Percentiles rank a stretch among this genome's conserved stretches.
Conservation (phyloP, 805 yeast species). For the Huiozyma sinensis region DNA sequence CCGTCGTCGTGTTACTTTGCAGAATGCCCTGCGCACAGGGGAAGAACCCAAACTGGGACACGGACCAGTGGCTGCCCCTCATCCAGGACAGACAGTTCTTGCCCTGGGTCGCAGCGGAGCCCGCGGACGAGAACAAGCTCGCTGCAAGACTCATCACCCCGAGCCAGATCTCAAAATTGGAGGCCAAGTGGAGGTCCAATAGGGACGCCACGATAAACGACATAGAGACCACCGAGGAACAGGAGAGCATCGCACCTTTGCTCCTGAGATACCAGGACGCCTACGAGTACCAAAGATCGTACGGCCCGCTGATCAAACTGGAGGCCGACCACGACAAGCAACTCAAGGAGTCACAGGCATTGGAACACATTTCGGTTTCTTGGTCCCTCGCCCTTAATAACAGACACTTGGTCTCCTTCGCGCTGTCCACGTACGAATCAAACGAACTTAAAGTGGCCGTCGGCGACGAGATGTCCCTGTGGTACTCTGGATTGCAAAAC, state of each 20-base stretch:
- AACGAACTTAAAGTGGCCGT: slow-evolving; percentile 60
- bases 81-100: slow-evolving; percentile 71
- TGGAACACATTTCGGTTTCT: slow-evolving; percentile 57
- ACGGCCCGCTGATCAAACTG: slow-evolving; percentile 69
- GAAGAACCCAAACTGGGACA: slow-evolving; percentile 76
- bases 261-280: slow-evolving; percentile 73
- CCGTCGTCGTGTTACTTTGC: slow-evolving; percentile 78
- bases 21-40: slow-evolving; percentile 79
- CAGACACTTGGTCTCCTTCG: slow-evolving; percentile 57
- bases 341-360: slow-evolving; percentile 64
- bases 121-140: slow-evolving; percentile 53
- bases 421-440: slow-evolving; percentile 56
- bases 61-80: slow-evolving; percentile 76
- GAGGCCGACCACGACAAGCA: slow-evolving; percentile 75
- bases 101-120: slow-evolving; percentile 70
- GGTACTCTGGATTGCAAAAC: slow-evolving; percentile 46
- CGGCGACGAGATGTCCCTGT: slow-evolving; percentile 72
- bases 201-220: slow-evolving; percentile 64
- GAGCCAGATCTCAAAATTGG: slow-evolving; percentile 60
- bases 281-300: slow-evolving; percentile 72
- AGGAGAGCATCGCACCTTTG: slow-evolving; percentile 59
- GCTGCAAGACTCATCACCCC: slow-evolving; percentile 46
- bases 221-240: slow-evolving; percentile 39
- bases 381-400: slow-evolving; percentile 67
- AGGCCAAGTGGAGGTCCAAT: slow-evolving; percentile 71